These are phyloP conservation scores for Persicaria maculosa DNA, from an alignment of 148 eudicot species.

Conservation along the genomic window DNA sequence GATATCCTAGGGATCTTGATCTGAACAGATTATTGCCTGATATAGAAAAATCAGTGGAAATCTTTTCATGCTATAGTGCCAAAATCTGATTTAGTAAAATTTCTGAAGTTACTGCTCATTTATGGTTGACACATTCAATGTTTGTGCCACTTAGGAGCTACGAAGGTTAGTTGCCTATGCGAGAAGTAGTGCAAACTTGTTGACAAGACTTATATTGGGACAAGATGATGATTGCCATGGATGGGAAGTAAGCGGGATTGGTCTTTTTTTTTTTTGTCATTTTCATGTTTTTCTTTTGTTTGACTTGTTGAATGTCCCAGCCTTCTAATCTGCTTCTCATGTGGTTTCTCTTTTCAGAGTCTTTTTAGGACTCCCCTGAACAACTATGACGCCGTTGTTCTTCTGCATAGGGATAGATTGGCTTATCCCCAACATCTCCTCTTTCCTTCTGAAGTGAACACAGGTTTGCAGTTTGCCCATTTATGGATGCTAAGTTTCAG, in stretches of 20 bases:
- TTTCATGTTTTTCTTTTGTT: neutral
- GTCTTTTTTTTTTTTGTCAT: neutral
- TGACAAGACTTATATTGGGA: constrained; percentile 55
- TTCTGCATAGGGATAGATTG: too few relatives aligned
- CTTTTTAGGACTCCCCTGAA: constrained; percentile 89
- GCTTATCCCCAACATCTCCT: too few relatives aligned
- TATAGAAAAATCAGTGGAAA: neutral
- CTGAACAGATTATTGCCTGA: neutral
- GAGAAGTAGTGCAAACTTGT: constrained; percentile 71
- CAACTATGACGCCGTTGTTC: constrained; percentile 86
- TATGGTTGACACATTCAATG: constrained; percentile 6
- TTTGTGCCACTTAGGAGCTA: constrained; percentile 54
- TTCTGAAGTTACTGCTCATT: neutral
- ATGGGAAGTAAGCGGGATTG: constrained; percentile 66
- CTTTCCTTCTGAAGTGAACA: too few relatives aligned
- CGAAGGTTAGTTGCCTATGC: constrained; percentile 82
- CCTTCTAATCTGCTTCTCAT: neutral
- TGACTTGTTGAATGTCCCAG: neutral
- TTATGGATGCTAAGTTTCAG: too few relatives aligned
- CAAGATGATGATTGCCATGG: constrained; percentile 41
- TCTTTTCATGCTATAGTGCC: neutral
- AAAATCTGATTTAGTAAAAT: neutral
- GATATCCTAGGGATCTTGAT: neutral
- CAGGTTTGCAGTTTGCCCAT: too few relatives aligned
- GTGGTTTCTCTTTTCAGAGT: constrained; percentile 39